Conservation (phyloP, 2,329 filamentous ascomycete genomes). For the Botrytis cinerea region DNA sequence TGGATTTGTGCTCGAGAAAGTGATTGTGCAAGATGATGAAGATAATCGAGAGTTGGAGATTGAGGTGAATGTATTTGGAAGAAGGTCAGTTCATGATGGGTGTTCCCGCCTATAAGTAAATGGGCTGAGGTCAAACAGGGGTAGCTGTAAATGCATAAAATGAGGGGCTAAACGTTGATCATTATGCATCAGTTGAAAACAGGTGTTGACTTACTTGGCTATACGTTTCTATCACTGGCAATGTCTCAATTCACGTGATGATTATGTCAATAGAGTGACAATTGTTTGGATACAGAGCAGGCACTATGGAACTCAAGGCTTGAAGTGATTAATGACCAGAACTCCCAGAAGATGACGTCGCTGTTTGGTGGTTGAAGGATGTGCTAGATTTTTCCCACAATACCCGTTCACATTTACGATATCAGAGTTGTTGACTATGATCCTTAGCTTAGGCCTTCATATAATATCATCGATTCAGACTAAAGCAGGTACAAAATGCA, state of each 20-base stretch:
- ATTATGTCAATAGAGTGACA: background rate
- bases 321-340: background rate
- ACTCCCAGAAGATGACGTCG: background rate
- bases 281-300: background rate
- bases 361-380: background rate
- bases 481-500: slow-evolving; percentile 17
- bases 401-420: background rate
- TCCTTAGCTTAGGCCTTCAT: background rate
- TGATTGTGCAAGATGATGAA: background rate
- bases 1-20: background rate
- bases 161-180: slow-evolving; percentile 8
- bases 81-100: background rate
- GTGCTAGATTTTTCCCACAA: background rate
- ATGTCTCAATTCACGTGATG: background rate
- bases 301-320: background rate
- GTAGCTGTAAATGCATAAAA: slow-evolving; percentile 12
- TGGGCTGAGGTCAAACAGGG: slow-evolving; percentile 18
- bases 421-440: background rate
- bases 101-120: background rate
- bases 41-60: background rate
- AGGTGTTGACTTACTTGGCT: slow-evolving; percentile 15
- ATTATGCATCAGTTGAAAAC: slow-evolving; percentile 11
- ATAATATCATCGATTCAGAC: background rate
- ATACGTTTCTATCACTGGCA: background rate
- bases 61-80: background rate